These are phyloP conservation scores for Casuarina cunninghamiana DNA, from an alignment of 306 rosid genomes.

Conservation along the genomic window DNA sequence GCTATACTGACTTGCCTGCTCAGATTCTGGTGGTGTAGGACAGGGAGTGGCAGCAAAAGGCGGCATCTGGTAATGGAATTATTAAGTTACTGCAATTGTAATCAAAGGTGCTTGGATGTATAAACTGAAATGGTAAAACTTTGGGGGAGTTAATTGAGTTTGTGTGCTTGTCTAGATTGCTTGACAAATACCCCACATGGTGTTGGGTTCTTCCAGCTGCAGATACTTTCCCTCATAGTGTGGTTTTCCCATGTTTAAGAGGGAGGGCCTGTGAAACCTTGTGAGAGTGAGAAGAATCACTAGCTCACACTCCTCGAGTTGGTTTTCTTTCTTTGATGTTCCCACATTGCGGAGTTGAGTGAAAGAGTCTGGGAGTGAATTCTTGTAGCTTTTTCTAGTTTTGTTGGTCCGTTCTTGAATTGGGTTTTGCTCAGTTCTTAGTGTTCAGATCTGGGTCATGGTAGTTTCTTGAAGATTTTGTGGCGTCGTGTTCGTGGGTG, in stretches of 20 bases:
- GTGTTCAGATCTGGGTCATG: slow-evolving; percentile 60
- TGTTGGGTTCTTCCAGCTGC: slow-evolving; percentile 60
- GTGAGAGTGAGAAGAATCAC: slow-evolving; percentile 30
- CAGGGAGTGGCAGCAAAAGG: too few relatives aligned
- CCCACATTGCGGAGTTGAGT: slow-evolving; percentile 40
- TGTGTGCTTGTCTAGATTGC: slow-evolving; percentile 35
- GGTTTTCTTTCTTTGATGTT: slow-evolving; percentile 14
- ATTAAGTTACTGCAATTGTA: neutral
- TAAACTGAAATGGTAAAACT: slow-evolving; percentile 5
- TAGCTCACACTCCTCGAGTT: slow-evolving; percentile 25
- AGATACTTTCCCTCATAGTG: slow-evolving; percentile 87
- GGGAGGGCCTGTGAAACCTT: slow-evolving; percentile 34
- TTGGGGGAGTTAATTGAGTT: slow-evolving; percentile 11
- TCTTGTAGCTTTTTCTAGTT: slow-evolving; percentile 25
- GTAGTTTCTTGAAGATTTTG: slow-evolving; percentile 22
- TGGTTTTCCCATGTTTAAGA: slow-evolving; percentile 55
- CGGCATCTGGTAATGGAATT: too few relatives aligned
- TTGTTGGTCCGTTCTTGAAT: slow-evolving; percentile 19
- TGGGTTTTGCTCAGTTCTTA: slow-evolving; percentile 39
- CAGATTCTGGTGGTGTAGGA: too few relatives aligned
- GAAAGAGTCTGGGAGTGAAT: slow-evolving; percentile 35
- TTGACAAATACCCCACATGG: slow-evolving; percentile 52
- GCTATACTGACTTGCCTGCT: too few relatives aligned
- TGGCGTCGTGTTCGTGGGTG: slow-evolving; percentile 7
- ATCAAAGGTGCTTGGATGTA: too few relatives aligned